phyloP scores from a whole-genome alignment of 176 grass and related monocot species.

The Pontederia crassipes region DNA sequence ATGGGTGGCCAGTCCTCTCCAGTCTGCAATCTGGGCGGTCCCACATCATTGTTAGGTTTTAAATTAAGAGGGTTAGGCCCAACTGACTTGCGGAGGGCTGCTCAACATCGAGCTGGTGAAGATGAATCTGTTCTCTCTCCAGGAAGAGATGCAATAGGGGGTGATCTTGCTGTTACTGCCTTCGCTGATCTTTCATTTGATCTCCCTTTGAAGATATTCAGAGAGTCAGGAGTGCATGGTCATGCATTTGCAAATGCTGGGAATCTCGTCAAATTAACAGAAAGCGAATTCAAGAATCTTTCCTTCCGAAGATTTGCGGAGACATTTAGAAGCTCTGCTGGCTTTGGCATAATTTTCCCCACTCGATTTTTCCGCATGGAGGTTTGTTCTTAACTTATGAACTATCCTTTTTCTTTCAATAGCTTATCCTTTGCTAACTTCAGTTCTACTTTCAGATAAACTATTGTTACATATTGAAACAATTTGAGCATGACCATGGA shows the following conservation, averaged over 20 bases:
- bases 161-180: conserved; percentile 54
- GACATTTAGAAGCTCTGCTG: conserved; percentile 70
- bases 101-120: conserved; percentile 33
- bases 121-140: conserved; percentile 22
- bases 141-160: conserved; percentile 34
- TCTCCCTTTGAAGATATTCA: conserved; percentile 63
- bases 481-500: conserved; percentile 62
- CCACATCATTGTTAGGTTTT: conserved; percentile 58
- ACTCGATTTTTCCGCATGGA: conserved; percentile 81
- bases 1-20: conserved; percentile 67
- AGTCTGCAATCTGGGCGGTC: conserved; percentile 37
- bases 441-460: conserved; percentile 80
- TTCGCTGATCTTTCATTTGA: conserved; percentile 88
- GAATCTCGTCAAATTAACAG: conserved; percentile 52
- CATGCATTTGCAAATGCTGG: conserved; percentile 66
- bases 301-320: conserved; percentile 32
- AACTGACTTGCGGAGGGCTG: conserved; percentile 33
- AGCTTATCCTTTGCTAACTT: too few relatives aligned
- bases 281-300: conserved; percentile 50
- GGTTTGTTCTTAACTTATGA: conserved; percentile 25
- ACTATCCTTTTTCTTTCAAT: too few relatives aligned
- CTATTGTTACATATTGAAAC: conserved; percentile 85
- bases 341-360: conserved; percentile 75
- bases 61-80: conserved; percentile 64
- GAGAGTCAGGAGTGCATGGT: conserved; percentile 72